Percentiles rank a stretch among this genome's conserved stretches.
Evolutionary conservation across 768 basidiomycete genomes (phyloP).

Genomic region (Suillus variegatus): DNA sequence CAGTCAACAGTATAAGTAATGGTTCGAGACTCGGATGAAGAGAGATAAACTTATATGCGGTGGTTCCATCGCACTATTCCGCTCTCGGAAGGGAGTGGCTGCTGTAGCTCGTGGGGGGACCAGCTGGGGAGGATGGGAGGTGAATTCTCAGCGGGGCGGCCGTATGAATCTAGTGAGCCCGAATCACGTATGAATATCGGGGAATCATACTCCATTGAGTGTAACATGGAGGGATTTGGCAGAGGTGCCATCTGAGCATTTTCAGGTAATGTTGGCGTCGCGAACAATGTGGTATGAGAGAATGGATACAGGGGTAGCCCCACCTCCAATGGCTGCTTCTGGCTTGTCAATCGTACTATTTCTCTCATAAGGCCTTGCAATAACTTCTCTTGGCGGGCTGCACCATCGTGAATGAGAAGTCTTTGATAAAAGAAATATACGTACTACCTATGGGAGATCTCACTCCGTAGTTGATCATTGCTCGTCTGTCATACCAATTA

Average conservation of each 20-base stretch:
- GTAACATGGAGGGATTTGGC: constrained; percentile 21
- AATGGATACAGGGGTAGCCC: constrained; percentile 82
- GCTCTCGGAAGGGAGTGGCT: not conserved
- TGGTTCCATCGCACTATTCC: not conserved
- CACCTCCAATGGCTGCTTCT: constrained; percentile 78
- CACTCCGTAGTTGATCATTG: constrained; percentile 80
- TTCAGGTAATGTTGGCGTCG: constrained; percentile 44
- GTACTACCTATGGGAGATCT: constrained; percentile 83
- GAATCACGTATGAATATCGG: not conserved
- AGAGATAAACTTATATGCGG: not conserved
- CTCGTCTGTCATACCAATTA: constrained; percentile 51
- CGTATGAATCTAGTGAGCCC: not conserved
- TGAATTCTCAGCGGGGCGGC: not conserved
- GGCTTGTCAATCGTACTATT: constrained; percentile 79
- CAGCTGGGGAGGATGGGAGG: not conserved
- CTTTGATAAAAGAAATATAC: constrained; percentile 27
- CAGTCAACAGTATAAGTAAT: not conserved
- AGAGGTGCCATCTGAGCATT: constrained; percentile 31
- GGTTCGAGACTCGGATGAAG: not conserved
- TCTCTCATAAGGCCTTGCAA: constrained; percentile 84
- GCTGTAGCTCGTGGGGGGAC: not conserved
- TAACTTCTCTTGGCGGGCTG: constrained; percentile 82
- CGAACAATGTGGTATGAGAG: constrained; percentile 66
- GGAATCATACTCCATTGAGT: not conserved
- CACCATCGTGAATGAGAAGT: constrained; percentile 12